phyloP scores from a whole-genome alignment of 495 filamentous ascomycete genomes.

The Hypoxylon lenormandii region DNA sequence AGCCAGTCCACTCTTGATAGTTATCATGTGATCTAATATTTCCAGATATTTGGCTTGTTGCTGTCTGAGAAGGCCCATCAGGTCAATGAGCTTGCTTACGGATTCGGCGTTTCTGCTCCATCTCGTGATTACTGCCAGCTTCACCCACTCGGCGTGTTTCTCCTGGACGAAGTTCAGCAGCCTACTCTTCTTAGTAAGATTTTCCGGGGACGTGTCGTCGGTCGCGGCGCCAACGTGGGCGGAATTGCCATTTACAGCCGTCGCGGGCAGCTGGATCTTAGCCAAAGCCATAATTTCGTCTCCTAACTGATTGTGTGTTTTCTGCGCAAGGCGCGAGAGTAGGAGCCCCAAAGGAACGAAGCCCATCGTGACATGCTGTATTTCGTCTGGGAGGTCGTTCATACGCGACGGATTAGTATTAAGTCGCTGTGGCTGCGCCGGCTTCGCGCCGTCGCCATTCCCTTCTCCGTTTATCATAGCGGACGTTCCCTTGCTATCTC shows the following conservation, averaged over 20 bases:
- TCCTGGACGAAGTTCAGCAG: conserved; percentile 77
- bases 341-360: conserved; percentile 77
- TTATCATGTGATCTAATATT: conserved; percentile 70
- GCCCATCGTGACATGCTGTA: conserved; percentile 80
- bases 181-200: conserved; percentile 80
- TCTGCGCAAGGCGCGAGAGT: conserved; percentile 80
- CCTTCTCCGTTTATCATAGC: conserved; percentile 48
- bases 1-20: conserved; percentile 75
- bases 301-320: conserved; percentile 79
- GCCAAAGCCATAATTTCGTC: conserved; percentile 77
- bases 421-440: conserved; percentile 20
- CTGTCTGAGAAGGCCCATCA: conserved; percentile 75
- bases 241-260: conserved; percentile 64
- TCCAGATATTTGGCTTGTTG: conserved; percentile 68
- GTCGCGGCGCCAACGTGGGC: conserved; percentile 37
- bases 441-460: conserved; percentile 35
- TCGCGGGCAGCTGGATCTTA: conserved; percentile 67
- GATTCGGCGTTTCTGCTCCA: conserved; percentile 84
- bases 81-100: conserved; percentile 85
- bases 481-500: conserved; percentile 25
- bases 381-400: conserved; percentile 74
- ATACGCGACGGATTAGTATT: conserved; percentile 48
- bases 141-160: conserved; percentile 76
- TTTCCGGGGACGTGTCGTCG: conserved; percentile 72
- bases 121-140: conserved; percentile 84